Conservation (phyloP, 2,329 filamentous ascomycete species). For the Aspergillus sp. region DNA sequence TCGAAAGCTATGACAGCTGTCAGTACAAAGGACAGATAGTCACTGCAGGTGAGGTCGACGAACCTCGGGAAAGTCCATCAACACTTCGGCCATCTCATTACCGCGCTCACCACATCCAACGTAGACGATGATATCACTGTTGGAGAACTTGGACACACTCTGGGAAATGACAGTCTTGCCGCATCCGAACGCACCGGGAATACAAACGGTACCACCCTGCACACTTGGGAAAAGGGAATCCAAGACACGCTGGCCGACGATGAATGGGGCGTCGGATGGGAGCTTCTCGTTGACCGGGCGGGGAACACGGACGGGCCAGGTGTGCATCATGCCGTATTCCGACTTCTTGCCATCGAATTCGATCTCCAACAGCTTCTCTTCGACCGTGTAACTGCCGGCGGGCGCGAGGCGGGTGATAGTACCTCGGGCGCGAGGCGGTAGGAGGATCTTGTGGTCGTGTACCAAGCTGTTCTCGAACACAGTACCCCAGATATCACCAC, state of each 20-base stretch:
- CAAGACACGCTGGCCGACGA: slow-evolving; percentile 94
- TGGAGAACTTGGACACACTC: slow-evolving; percentile 98
- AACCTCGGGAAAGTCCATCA: slow-evolving; percentile 97
- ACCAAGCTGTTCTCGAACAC: slow-evolving; percentile 97
- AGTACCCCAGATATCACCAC: slow-evolving; percentile 91
- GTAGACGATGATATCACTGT: slow-evolving; percentile 98
- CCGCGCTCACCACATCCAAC: slow-evolving; percentile 92
- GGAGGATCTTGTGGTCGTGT: slow-evolving; percentile 85
- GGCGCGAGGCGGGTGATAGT: slow-evolving; percentile 87
- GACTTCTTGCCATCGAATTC: slow-evolving; percentile 97
- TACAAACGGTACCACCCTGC: slow-evolving; percentile 95
- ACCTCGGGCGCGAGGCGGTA: slow-evolving; percentile 85
- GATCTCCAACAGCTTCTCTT: slow-evolving; percentile 88
- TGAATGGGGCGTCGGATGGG: slow-evolving; percentile 82
- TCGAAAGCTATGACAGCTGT: slow-evolving; percentile 63
- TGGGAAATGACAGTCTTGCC: slow-evolving; percentile 99
- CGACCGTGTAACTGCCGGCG: slow-evolving; percentile 91
- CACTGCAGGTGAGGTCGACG: slow-evolving; percentile 5
- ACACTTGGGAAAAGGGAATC: slow-evolving; percentile 96
- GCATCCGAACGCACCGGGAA: slow-evolving; percentile 96
- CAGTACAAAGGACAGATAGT: slow-evolving; percentile 4
- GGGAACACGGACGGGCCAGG: slow-evolving; percentile 95
- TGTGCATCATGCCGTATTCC: slow-evolving; percentile 97
- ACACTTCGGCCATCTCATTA: slow-evolving; percentile 99
- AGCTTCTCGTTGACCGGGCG: slow-evolving; percentile 90